Base-by-base conservation (phyloP, 2,329 filamentous ascomycete species). In the Beauveria australis region DNA sequence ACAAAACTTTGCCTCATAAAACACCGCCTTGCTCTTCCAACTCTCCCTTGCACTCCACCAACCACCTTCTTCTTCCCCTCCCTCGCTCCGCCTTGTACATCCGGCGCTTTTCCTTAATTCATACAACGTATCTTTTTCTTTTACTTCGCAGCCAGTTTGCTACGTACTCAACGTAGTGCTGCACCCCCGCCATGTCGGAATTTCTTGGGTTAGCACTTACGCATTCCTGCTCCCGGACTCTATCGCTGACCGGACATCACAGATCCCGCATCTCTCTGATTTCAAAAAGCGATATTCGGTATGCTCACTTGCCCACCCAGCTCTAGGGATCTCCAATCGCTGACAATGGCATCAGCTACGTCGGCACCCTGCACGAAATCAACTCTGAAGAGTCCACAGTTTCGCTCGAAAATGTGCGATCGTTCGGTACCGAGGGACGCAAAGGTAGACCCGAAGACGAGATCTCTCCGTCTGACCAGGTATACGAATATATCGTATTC, bases 401-500 rank as follows among this genome's bases (percentile, higher is more conserved):
- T 70, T 95, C 94, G 47, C 86, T 99, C 66, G 92, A 99, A 74
- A 93, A 96, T 83, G 94, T 99, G 73, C 85, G 87, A 65, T 97
- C 93, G 3, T 95, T 88, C 72, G 94, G 94, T 67, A 97, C 94
- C 33, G 94, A 99, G 78, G 92, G 92, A 61, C 90, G 94, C 66
- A 88, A 88, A 71, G 85, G 82, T 66, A 86, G 88, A 67, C 87
- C 88, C 19, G 84, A 88, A 19, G 89, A 95, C 65, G 92, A 96
- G 76, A 89, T 96, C 62, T 78, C 89, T 43, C 84, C 91, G 3
- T 93, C 91, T 40, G 88, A 94, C 64, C 90, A 90, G 72, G 84
- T 96, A 70, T 99, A 97, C 79, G 94, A 97, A 73, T 97, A 97
- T 78, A 97, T 99, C 71, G 92, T 99, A 66, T 99, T 99, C 76